Conservation (phyloP, 305 asterid species). For the Fraxinus sp. region DNA sequence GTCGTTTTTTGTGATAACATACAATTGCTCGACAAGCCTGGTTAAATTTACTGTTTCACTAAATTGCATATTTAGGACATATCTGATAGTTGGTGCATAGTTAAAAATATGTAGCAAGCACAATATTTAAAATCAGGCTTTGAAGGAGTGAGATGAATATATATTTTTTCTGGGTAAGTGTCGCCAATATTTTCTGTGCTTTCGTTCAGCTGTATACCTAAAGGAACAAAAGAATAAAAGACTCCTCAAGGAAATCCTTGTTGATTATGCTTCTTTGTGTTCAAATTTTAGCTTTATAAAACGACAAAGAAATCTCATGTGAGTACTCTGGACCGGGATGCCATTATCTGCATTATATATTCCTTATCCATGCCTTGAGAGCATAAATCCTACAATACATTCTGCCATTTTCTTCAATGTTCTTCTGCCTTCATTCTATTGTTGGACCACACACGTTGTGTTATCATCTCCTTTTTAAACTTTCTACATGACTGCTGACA, state of each 20-base stretch:
- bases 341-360: not conserved
- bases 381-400: not conserved
- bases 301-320: not conserved
- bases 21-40: constrained; percentile 8
- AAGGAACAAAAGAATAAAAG: not conserved
- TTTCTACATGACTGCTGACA: constrained; percentile 12
- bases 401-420: constrained; percentile 10
- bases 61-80: not conserved
- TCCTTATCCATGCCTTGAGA: not conserved
- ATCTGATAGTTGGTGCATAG: not conserved
- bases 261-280: not conserved
- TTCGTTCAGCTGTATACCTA: not conserved
- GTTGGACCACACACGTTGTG: not conserved
- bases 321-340: not conserved
- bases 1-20: constrained; percentile 4
- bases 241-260: not conserved
- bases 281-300: not conserved
- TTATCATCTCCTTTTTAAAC: not conserved
- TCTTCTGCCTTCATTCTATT: constrained; percentile 9
- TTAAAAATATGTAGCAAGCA: not conserved
- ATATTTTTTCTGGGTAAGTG: not conserved
- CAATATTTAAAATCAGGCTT: not conserved
- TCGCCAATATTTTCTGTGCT: not conserved
- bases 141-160: not conserved
- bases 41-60: not conserved